Conservation (phyloP, 1,284 basidiomycete genomes). For the Sphagnurus paluster region DNA sequence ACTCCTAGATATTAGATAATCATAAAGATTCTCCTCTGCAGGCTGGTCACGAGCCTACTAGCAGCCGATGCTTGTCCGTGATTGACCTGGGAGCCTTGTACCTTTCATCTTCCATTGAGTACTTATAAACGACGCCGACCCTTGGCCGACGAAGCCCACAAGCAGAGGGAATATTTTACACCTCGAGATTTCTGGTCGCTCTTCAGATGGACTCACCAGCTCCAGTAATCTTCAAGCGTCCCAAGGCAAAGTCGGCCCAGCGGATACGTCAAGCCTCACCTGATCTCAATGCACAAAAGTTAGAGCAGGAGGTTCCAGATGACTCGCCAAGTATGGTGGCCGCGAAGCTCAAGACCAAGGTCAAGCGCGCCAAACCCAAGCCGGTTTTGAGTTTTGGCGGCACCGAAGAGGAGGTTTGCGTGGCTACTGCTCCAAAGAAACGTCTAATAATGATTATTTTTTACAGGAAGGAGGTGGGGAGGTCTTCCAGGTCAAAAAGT, state of each 20-base stretch:
- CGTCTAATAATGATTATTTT: slow-evolving; percentile 25
- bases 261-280: slow-evolving; percentile 47
- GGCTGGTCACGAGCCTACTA: no score
- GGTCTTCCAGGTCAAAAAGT: slow-evolving; percentile 76
- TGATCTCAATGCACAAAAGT: slow-evolving; percentile 30
- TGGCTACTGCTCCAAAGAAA: slow-evolving; percentile 21
- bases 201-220: slow-evolving; percentile 33
- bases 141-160: no score
- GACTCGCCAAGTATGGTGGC: slow-evolving; percentile 59
- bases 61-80: no score
- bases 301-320: slow-evolving; percentile 15
- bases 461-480: slow-evolving; percentile 57
- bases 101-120: no score
- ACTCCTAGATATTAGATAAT: no score
- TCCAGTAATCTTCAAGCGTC: slow-evolving; percentile 52
- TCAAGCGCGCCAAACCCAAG: slow-evolving; percentile 61
- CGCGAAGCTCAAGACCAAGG: slow-evolving; percentile 68
- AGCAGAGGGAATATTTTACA: slow-evolving; percentile 1
- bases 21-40: no score
- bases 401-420: slow-evolving; percentile 73
- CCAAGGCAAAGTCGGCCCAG: slow-evolving; percentile 52
- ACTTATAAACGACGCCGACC: no score
- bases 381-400: slow-evolving; percentile 81
- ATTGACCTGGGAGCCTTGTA: no score
- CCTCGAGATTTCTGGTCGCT: no score